Percentiles rank a stretch among this genome's conserved stretches.
phyloP scores from a whole-genome alignment of 2,329 filamentous ascomycete species.

The Saccharata proteae region DNA sequence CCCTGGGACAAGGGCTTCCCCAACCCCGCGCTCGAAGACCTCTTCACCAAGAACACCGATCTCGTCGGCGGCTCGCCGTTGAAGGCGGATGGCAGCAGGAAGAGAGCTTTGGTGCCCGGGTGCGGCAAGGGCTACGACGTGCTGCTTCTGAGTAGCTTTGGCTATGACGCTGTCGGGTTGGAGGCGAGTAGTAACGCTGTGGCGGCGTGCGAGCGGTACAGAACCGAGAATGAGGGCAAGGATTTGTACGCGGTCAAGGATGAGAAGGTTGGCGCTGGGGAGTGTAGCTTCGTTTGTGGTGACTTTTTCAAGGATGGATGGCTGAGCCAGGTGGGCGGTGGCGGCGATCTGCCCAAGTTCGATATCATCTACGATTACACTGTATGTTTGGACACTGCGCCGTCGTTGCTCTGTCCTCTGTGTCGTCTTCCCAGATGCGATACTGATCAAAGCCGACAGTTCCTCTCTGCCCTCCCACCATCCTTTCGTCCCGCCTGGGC shows the following conservation, averaged over 20 bases:
- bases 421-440: constrained; percentile 1
- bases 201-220: constrained; percentile 35
- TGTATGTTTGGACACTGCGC: constrained; percentile 25
- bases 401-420: neutral
- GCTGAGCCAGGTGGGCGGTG: constrained; percentile 28
- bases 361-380: constrained; percentile 57
- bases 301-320: constrained; percentile 58
- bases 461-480: constrained; percentile 48
- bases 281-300: constrained; percentile 43
- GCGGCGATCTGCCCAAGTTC: constrained; percentile 35
- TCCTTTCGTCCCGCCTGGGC: constrained; percentile 46
- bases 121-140: constrained; percentile 78
- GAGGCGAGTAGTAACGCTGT: constrained; percentile 48
- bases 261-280: constrained; percentile 35
- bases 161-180: constrained; percentile 66
- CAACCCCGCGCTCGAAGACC: constrained; percentile 47
- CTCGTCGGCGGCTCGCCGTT: constrained; percentile 22
- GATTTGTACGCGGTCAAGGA: constrained; percentile 30
- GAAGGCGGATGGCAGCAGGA: constrained; percentile 15
- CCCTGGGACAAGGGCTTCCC: constrained; percentile 49
- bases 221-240: constrained; percentile 20
- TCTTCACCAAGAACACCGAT: constrained; percentile 16
- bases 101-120: constrained; percentile 61
- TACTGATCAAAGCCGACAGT: constrained; percentile 27
- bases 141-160: constrained; percentile 58